Conservation (phyloP, 2,329 filamentous ascomycete genomes). For the Trichoderma gracile region DNA sequence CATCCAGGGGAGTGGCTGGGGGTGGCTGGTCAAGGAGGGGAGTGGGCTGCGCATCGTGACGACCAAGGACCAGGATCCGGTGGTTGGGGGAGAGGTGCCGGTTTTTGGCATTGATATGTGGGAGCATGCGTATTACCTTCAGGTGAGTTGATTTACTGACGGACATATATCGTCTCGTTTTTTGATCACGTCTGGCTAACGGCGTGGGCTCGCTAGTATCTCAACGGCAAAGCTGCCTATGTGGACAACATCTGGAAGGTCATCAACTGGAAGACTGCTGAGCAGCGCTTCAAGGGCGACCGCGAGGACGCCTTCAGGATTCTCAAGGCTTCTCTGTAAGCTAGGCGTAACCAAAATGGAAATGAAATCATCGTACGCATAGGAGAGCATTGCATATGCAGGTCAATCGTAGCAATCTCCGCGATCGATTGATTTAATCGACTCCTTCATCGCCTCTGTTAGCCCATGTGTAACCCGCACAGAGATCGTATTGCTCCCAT, state of each 20-base stretch:
- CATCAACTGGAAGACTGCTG: slow-evolving; percentile 74
- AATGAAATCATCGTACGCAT: neutral
- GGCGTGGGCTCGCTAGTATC: slow-evolving; percentile 55
- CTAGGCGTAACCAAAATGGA: neutral
- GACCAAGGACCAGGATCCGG: slow-evolving; percentile 84
- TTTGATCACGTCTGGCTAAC: neutral
- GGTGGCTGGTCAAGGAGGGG: slow-evolving; percentile 73
- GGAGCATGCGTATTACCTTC: slow-evolving; percentile 91
- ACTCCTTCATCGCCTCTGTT: neutral
- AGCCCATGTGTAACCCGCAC: neutral
- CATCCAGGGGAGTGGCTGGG: slow-evolving; percentile 85
- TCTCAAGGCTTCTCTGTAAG: slow-evolving; percentile 45
- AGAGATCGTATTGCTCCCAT: neutral
- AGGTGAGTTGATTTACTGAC: slow-evolving; percentile 51
- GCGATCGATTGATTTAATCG: neutral
- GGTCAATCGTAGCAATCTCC: neutral
- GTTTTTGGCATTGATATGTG: slow-evolving; percentile 85
- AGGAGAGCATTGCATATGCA: neutral
- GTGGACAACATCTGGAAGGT: slow-evolving; percentile 76
- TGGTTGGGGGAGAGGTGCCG: slow-evolving; percentile 64
- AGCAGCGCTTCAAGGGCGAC: slow-evolving; percentile 58
- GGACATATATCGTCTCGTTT: too few relatives aligned
- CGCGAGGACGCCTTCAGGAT: slow-evolving; percentile 50
- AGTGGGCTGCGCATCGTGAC: slow-evolving; percentile 68
- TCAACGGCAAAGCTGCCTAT: slow-evolving; percentile 74